Base-by-base conservation (phyloP, 2,329 filamentous ascomycete species). In the Talaromyces sp. region DNA sequence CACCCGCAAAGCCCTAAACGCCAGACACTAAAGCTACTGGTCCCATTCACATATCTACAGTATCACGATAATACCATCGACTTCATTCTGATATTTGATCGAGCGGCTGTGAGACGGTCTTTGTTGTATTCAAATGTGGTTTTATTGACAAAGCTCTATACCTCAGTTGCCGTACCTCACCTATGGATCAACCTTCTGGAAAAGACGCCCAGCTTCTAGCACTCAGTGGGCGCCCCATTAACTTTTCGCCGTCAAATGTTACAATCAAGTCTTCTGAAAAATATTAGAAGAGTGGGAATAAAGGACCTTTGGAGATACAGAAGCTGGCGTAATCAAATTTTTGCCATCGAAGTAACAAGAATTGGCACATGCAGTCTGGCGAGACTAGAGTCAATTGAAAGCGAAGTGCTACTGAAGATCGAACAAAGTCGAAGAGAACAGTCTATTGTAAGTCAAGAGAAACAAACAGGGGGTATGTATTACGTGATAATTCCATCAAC, bases 381-480 rank as follows among this genome's bases (percentile, higher is more conserved):
- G n/a, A 21, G 40, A 44, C n/a, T 23, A 44, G 40, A 46, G 42
- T 18, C 8, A 18, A 23, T 46, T 23, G 21, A 14, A 46, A 48
- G 44, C n/a, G 44, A 48, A 21, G 21, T 6, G 44, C 2, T 48
- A 25, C 18, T 48, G 23, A 25, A 25, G 18, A 48, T 11, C 2
- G 21, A 25, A 14, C 6, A 23, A 31, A 50, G 6, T 1, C 8
- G n/a, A 33, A 33, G 12, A 28, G 25, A 31, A 33, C 12, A 52
- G 48, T 21, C 28, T 52, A 52, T 35, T 35, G 48, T 28, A 52
- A 21, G 16, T 39, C 33, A 50, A 59, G 37, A 63, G 40, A 40
- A 16, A 23, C 33, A 48, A 48, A 55, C 25, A 58, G 25, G 21
- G 61, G 61, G 61, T 63, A 59, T 59, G 61, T 52, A 59, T 63